These are phyloP conservation scores for Protomyces inouyei DNA, from an alignment of 1,139 yeast genomes.

Conservation along the genomic window DNA sequence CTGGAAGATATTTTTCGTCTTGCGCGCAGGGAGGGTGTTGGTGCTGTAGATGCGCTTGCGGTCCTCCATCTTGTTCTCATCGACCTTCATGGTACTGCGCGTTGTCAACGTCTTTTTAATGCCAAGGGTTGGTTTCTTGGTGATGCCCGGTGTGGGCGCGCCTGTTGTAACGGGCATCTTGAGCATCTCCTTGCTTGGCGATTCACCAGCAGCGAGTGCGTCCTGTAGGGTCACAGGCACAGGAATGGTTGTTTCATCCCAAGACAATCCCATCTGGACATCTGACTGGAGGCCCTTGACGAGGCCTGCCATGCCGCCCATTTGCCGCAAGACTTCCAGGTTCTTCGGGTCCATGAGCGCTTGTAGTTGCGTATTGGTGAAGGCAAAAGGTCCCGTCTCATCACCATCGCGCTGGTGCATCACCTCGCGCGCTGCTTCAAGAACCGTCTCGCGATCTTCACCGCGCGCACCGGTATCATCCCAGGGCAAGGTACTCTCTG, in stretches of 20 bases:
- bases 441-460: background rate
- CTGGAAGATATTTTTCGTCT: constrained; percentile 59
- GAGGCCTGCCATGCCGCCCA: constrained; percentile 40
- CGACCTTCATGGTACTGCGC: constrained; percentile 22
- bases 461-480: background rate
- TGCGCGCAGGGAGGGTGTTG: constrained; percentile 65
- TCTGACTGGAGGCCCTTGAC: constrained; percentile 38
- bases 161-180: background rate
- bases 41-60: constrained; percentile 56
- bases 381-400: constrained; percentile 33
- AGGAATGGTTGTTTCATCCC: constrained; percentile 33
- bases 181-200: background rate
- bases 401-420: constrained; percentile 12
- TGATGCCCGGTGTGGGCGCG: constrained; percentile 4
- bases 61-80: constrained; percentile 17
- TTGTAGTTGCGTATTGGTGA: constrained; percentile 39
- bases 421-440: background rate
- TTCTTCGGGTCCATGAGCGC: constrained; percentile 44
- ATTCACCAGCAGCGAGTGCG: constrained; percentile 10
- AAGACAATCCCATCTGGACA: constrained; percentile 37
- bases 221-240: constrained; percentile 29
- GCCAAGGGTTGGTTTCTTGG: constrained; percentile 27
- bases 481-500: constrained; percentile 5
- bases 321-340: constrained; percentile 38
- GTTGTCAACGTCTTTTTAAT: constrained; percentile 7